These are phyloP conservation scores for Tagetes patula DNA, from an alignment of 129 eudicot species.

Conservation along the genomic window DNA sequence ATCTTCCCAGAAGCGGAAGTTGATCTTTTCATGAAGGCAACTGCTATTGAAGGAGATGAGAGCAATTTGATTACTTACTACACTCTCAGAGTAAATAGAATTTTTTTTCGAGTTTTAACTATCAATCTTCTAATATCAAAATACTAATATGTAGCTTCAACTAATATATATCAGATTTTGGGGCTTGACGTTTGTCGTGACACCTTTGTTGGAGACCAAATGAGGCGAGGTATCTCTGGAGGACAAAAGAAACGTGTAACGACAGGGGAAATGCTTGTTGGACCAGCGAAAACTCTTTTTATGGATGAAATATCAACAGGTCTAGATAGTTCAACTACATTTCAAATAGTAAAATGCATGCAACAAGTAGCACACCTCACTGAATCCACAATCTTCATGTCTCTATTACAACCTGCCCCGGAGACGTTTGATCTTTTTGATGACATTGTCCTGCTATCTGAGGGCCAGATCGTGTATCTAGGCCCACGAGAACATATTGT, in stretches of 20 bases:
- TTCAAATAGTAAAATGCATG: conserved; percentile 88
- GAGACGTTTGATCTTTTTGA: conserved; percentile 93
- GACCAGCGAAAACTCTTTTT: conserved; percentile 82
- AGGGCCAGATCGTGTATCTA: conserved; percentile 88
- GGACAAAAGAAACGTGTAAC: conserved; percentile 94
- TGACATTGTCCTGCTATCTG: conserved; percentile 75
- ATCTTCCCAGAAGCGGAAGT: conserved; percentile 81
- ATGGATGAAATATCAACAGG: conserved; percentile 99
- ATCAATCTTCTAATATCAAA: neutral
- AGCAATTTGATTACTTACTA: conserved; percentile 82
- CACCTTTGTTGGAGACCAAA: conserved; percentile 85
- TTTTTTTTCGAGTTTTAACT: neutral
- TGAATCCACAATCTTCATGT: conserved; percentile 75
- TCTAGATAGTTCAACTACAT: conserved; percentile 93
- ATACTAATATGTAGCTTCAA: neutral
- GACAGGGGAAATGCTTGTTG: conserved; percentile 96
- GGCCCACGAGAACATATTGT: conserved; percentile 84
- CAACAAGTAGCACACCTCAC: conserved; percentile 82
- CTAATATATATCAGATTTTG: conserved; percentile 47
- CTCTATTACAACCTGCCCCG: conserved; percentile 94
- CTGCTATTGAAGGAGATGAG: conserved; percentile 71
- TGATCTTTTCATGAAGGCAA: conserved; percentile 94
- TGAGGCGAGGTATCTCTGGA: conserved; percentile 84
- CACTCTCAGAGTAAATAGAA: conserved; percentile 59
- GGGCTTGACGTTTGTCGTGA: conserved; percentile 85